Conservation (phyloP, 305 asterid genomes). For the Solanum aculeatissimum region DNA sequence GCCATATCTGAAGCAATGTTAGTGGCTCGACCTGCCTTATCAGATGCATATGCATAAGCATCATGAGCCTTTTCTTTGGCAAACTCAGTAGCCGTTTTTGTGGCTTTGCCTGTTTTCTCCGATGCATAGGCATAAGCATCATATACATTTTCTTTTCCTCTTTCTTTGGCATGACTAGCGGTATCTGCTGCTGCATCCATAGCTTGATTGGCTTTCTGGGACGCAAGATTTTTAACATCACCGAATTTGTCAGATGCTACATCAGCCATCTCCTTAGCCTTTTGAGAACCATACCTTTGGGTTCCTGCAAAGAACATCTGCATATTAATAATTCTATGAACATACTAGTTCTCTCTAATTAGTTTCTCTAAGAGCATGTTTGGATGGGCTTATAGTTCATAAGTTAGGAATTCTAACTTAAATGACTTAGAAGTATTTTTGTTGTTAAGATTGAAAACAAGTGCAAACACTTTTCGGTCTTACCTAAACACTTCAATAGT, state of each 20-base stretch:
- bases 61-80: neutral
- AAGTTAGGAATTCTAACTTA: neutral
- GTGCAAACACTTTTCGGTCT: neutral
- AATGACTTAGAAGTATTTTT: neutral
- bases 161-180: conserved; percentile 6
- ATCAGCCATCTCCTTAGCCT: conserved; percentile 15
- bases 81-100: neutral
- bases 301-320: conserved; percentile 16
- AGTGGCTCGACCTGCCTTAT: neutral
- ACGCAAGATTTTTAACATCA: conserved; percentile 2
- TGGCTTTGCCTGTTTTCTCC: neutral
- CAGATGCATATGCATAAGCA: neutral
- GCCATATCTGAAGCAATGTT: conserved; percentile 5
- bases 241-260: conserved; percentile 15
- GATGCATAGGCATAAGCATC: neutral
- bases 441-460: neutral
- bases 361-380: neutral
- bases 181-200: conserved; percentile 11
- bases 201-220: conserved; percentile 6
- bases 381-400: neutral
- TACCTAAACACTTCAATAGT: neutral
- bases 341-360: neutral
- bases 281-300: conserved; percentile 35
- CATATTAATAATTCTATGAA: neutral
- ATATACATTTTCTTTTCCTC: neutral